Evolutionary conservation across 169 alveolate genomes (phyloP).

Genomic region (Cryptosporidium ryanae): DNA sequence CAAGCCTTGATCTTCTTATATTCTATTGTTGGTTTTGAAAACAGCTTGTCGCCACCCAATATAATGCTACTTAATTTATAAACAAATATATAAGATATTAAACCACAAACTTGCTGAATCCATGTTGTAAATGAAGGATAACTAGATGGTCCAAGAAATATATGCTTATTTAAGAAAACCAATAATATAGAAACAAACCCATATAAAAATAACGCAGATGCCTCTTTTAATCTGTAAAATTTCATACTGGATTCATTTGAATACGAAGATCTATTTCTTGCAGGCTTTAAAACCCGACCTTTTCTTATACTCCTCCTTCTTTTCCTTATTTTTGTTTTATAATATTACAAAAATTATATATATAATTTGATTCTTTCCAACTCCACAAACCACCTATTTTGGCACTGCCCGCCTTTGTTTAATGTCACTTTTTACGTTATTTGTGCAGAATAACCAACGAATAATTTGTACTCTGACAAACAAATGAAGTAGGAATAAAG

Average conservation of each 20-base stretch:
- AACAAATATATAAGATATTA: constrained; percentile 19
- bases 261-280: too few relatives aligned
- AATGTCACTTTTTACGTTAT: too few relatives aligned
- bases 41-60: not conserved
- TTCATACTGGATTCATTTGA: not conserved
- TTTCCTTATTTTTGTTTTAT: too few relatives aligned
- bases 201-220: constrained; percentile 34
- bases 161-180: constrained; percentile 50
- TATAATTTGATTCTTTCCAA: too few relatives aligned
- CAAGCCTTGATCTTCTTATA: not conserved
- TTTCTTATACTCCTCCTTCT: too few relatives aligned
- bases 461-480: too few relatives aligned
- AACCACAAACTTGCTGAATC: constrained; percentile 71
- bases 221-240: not conserved
- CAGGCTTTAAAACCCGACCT: too few relatives aligned
- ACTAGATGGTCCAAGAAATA: constrained; percentile 27
- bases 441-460: too few relatives aligned
- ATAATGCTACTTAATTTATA: not conserved
- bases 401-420: too few relatives aligned
- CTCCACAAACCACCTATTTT: too few relatives aligned
- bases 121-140: constrained; percentile 68
- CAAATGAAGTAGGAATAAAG: too few relatives aligned
- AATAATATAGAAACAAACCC: constrained; percentile 45
- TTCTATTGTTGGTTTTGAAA: constrained; percentile 45
- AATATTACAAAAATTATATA: too few relatives aligned